Evolutionary conservation across 1,284 basidiomycete genomes (phyloP), one percentile per base, ranked within the genome.

Genomic region (Meira miltonrushii): DNA sequence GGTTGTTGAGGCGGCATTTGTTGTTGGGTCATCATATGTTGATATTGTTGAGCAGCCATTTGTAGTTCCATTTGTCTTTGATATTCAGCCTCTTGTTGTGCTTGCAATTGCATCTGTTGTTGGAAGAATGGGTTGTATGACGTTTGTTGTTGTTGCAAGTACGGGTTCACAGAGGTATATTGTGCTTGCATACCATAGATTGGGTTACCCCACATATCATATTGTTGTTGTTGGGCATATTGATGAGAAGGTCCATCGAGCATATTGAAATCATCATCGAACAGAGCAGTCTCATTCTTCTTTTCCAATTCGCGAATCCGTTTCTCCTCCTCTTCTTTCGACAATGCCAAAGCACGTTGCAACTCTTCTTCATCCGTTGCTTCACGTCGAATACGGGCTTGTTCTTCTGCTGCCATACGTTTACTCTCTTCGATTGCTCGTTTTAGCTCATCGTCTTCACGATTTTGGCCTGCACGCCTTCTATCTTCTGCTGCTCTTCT

Each of bases 321-420:
- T 54, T 70, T 67, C 63, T 77, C 77, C 55, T 76, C 74, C 75
- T 96, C 93, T 78, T 94, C 89, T 78, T 92, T 85, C 64, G 90
- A 93, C 37, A 92, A 79, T 63, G 84, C 83, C 65, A 96, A 83
- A 0, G 92, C 92, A 71, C 85, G 82, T 67, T 85, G 81, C 39
- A 95, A 79, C 68, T 95, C 92, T 21, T 84, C 84, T 71, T 96
- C 92, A 68, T 75, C 64, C 52, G 65, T 69, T 19, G 71, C 64
- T 44, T 73, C 62, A n/a, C 64, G 65, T 28, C 68, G 62, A 47
- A 75, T 72, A 8, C 63, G 55, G 19, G 69, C 74, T 55, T 78
- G 67, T 52, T 78, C 66, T 61, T 74, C 64, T 54, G 64, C 66
- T 9, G 69, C 74, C 64, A 74, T 80, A 59, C 66, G 77, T 76